A percentile compares a stretch with the other conserved stretches of the same genome.
These are phyloP conservation scores for Spathaspora gorwiae DNA, from an alignment of 805 yeast species.

Conservation along the genomic window DNA sequence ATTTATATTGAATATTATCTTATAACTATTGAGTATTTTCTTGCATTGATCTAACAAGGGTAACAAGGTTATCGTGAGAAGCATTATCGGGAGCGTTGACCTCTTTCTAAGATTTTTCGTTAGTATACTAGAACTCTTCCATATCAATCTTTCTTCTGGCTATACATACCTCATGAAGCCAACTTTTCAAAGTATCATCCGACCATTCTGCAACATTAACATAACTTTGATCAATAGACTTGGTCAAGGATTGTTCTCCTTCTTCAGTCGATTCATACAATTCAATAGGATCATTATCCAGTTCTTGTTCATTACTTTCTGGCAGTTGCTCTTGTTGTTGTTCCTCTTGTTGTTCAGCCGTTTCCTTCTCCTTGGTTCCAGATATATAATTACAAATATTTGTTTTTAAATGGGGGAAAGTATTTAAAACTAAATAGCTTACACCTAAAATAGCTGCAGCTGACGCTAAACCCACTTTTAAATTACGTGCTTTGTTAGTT, in stretches of 20 bases:
- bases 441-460: conserved; percentile 43
- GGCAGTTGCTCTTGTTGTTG: conserved; percentile 5
- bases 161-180: conserved; percentile 36
- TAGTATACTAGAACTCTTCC: conserved; percentile 8
- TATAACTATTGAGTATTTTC: conserved; percentile 19
- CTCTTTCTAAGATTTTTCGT: conserved; percentile 37
- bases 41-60: conserved; percentile 43
- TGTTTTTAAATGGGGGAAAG: conserved; percentile 47
- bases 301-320: conserved; percentile 1
- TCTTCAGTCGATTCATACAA: conserved; percentile 8
- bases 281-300: conserved; percentile 23
- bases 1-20: conserved; percentile 15
- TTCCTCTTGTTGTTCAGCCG: conserved; percentile 11
- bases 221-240: conserved; percentile 12
- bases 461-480: conserved; percentile 14
- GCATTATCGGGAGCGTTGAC: conserved; percentile 42
- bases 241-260: neutral
- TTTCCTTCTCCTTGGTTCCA: conserved; percentile 13
- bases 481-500: neutral
- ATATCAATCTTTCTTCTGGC: neutral
- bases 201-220: conserved; percentile 32
- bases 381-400: conserved; percentile 18
- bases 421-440: conserved; percentile 37
- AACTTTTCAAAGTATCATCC: conserved; percentile 30
- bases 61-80: conserved; percentile 42